Conservation (phyloP, 179 eudicot species). For the Camellia oleifera region DNA sequence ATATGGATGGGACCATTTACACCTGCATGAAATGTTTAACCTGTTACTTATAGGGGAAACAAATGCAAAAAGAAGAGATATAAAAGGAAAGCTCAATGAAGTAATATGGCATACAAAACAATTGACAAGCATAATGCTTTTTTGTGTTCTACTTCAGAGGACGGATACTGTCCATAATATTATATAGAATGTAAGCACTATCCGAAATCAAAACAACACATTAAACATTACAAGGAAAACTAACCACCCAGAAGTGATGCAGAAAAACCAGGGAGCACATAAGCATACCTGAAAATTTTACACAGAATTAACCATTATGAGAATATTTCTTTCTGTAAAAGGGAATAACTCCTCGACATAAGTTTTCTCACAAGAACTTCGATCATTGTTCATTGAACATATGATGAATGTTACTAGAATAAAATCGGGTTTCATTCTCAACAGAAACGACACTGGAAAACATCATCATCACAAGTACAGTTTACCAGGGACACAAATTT, state of each 20-base stretch:
- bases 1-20: conserved; percentile 24
- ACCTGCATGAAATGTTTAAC: conserved; percentile 15
- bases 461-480: not conserved
- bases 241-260: conserved; percentile 19
- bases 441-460: no score
- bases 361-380: not conserved
- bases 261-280: conserved; percentile 22
- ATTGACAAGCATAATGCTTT: not conserved
- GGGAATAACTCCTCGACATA: no score
- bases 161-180: not conserved
- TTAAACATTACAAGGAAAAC: not conserved
- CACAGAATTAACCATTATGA: not conserved
- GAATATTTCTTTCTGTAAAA: not conserved
- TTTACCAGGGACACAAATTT: not conserved
- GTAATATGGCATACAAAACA: not conserved
- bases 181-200: not conserved
- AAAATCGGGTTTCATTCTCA: no score
- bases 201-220: not conserved
- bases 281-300: conserved; percentile 16
- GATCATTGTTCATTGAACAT: no score
- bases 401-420: no score
- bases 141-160: not conserved
- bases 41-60: not conserved
- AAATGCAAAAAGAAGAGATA: not conserved
- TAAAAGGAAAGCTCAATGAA: not conserved